A percentile compares a stretch with the other conserved stretches of the same genome.
phyloP scores from a whole-genome alignment of 345 rosid genomes.

The Hibiscus mutabilis region DNA sequence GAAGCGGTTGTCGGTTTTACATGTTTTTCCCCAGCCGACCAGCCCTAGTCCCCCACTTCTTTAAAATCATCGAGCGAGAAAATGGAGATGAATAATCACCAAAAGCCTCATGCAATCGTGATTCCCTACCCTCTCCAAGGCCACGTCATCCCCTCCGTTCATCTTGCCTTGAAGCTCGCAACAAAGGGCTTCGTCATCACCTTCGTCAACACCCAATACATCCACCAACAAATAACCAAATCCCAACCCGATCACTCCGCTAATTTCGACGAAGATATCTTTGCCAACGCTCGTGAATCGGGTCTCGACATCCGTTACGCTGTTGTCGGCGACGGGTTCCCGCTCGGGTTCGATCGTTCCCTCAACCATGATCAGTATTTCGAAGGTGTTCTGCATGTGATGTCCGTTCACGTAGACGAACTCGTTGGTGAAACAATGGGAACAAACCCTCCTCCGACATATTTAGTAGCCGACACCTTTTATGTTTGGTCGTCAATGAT shows the following conservation, averaged over 20 bases:
- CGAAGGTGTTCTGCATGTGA: constrained; percentile 38
- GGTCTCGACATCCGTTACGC: constrained; percentile 64
- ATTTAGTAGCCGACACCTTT: constrained; percentile 63
- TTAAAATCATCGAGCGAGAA: neutral
- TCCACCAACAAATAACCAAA: constrained; percentile 50
- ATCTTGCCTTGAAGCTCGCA: constrained; percentile 69
- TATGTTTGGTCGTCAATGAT: constrained; percentile 64
- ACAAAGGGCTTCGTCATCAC: constrained; percentile 69
- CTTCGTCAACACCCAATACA: constrained; percentile 51
- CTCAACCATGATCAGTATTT: constrained; percentile 65
- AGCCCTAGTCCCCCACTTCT: too few species aligned
- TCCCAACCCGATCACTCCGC: constrained; percentile 13
- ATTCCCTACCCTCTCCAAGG: constrained; percentile 75
- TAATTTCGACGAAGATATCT: constrained; percentile 28
- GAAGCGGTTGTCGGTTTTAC: too few species aligned
- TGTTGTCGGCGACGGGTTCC: constrained; percentile 65
- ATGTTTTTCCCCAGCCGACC: too few species aligned
- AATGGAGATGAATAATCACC: constrained; percentile 9
- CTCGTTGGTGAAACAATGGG: constrained; percentile 32
- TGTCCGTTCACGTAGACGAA: constrained; percentile 62
- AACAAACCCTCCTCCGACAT: constrained; percentile 23
- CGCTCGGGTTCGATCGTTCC: constrained; percentile 59
- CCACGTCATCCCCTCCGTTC: constrained; percentile 55
- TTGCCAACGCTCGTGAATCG: constrained; percentile 39
- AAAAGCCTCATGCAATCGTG: constrained; percentile 50